These are phyloP conservation scores for Calendula officinalis DNA, from an alignment of 129 eudicot species.

Conservation along the genomic window DNA sequence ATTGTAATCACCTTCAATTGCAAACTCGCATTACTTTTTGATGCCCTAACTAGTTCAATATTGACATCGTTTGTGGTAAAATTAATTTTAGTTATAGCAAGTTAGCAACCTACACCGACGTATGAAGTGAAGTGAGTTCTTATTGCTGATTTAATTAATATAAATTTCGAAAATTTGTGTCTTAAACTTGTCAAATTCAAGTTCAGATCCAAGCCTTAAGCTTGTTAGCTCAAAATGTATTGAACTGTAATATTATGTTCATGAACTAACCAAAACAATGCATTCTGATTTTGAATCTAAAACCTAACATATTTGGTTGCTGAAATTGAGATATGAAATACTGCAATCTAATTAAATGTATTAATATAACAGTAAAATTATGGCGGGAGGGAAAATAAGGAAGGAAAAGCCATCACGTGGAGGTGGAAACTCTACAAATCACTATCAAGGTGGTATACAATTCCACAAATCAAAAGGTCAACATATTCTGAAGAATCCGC, in stretches of 20 bases:
- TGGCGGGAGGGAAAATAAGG: conserved; percentile 95
- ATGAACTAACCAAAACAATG: neutral
- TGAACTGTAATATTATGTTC: neutral
- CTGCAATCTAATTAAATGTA: conserved; percentile 1
- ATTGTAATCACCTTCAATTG: neutral
- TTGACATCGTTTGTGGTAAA: neutral
- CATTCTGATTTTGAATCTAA: neutral
- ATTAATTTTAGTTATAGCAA: neutral
- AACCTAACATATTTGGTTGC: neutral
- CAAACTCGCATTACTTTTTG: neutral
- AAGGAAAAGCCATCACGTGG: conserved; percentile 58
- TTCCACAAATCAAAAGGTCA: conserved; percentile 96
- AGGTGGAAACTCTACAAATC: conserved; percentile 41
- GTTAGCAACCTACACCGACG: neutral
- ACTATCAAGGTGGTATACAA: conserved; percentile 87
- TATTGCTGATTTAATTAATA: neutral
- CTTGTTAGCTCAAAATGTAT: neutral
- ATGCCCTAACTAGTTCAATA: neutral
- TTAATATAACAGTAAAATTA: conserved; percentile 3
- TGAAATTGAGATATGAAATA: neutral
- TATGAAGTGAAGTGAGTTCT: neutral
- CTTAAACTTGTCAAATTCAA: neutral
- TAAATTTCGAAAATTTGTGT: neutral
- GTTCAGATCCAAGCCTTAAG: neutral
- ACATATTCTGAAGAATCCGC: conserved; percentile 84